Percentiles rank a stretch among this genome's conserved stretches.
Evolutionary conservation across 2,329 filamentous ascomycete genomes (phyloP).

Genomic region (Thelonectria rubi): DNA sequence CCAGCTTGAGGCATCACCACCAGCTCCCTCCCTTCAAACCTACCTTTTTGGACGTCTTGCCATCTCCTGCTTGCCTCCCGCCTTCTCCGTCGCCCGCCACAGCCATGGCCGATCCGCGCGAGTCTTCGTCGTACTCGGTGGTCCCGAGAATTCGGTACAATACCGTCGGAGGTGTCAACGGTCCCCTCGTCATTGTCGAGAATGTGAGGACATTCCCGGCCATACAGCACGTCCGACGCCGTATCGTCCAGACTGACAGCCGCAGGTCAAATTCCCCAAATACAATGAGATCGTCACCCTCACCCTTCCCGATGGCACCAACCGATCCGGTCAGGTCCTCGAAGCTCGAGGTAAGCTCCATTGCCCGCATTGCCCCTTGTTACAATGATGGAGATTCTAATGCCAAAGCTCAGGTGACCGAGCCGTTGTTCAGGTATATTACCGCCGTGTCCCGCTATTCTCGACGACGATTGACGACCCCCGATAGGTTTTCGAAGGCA

Average conservation of each 20-base stretch:
- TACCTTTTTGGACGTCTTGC: conserved; percentile 28
- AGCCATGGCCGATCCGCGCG: conserved; percentile 65
- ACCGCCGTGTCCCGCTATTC: conserved; percentile 19
- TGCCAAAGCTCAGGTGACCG: conserved; percentile 72
- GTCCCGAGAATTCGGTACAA: conserved; percentile 85
- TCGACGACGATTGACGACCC: conserved; percentile 38
- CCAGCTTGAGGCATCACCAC: conserved; percentile 43
- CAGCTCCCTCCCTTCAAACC: conserved; percentile 31
- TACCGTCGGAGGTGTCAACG: conserved; percentile 97
- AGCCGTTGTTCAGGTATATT: conserved; percentile 88
- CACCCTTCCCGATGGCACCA: conserved; percentile 93
- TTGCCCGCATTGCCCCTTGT: conserved; percentile 17
- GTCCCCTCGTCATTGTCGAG: conserved; percentile 95
- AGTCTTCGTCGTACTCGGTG: conserved; percentile 68
- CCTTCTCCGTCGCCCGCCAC: conserved; percentile 31
- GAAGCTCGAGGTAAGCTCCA: conserved; percentile 85
- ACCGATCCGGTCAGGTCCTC: conserved; percentile 93
- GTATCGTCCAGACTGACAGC: conserved; percentile 39
- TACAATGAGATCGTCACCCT: conserved; percentile 98
- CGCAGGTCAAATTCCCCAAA: conserved; percentile 92
- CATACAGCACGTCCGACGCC: conserved; percentile 8
- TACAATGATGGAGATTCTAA: conserved; percentile 34
- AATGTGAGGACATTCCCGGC: conserved; percentile 67
- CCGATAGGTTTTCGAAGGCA: conserved; percentile 92
- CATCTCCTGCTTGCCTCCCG: conserved; percentile 24